These are phyloP conservation scores for Penicillium diatomitis DNA, from an alignment of 495 filamentous ascomycete species.

Conservation along the genomic window DNA sequence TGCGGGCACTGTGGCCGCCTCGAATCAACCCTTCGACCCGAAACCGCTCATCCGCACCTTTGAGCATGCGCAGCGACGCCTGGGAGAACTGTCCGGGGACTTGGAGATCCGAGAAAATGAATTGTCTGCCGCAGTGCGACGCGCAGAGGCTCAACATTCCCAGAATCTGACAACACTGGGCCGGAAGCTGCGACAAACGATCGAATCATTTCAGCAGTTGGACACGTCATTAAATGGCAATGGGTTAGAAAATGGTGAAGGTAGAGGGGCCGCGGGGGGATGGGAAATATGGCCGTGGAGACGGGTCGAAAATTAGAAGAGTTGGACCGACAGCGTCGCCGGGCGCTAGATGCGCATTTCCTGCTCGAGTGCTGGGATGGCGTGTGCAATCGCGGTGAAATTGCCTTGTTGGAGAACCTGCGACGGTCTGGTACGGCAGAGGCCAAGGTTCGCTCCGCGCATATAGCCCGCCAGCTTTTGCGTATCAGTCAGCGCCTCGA, in stretches of 20 bases:
- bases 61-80: constrained; percentile 72
- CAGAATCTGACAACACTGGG: constrained; percentile 78
- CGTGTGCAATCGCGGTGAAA: constrained; percentile 74
- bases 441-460: constrained; percentile 79
- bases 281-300: constrained; percentile 87
- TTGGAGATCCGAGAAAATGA: constrained; percentile 83
- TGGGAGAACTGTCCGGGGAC: constrained; percentile 75
- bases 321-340: constrained; percentile 79
- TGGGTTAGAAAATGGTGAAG: constrained; percentile 52
- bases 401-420: constrained; percentile 72
- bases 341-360: constrained; percentile 89
- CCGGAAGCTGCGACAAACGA: constrained; percentile 79
- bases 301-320: constrained; percentile 91
- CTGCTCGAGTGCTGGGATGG: constrained; percentile 93
- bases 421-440: constrained; percentile 69
- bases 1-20: constrained; percentile 29
- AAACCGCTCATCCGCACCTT: constrained; percentile 96
- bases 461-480: constrained; percentile 81
- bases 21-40: constrained; percentile 80
- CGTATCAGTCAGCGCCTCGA: constrained; percentile 81
- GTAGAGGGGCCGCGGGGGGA: constrained; percentile 30
- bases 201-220: constrained; percentile 80
- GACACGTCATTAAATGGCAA: constrained; percentile 63
- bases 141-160: constrained; percentile 86
- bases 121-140: constrained; percentile 74